Base-by-base conservation (phyloP, 495 filamentous ascomycete genomes). In the Lophiostoma macrostomum region DNA sequence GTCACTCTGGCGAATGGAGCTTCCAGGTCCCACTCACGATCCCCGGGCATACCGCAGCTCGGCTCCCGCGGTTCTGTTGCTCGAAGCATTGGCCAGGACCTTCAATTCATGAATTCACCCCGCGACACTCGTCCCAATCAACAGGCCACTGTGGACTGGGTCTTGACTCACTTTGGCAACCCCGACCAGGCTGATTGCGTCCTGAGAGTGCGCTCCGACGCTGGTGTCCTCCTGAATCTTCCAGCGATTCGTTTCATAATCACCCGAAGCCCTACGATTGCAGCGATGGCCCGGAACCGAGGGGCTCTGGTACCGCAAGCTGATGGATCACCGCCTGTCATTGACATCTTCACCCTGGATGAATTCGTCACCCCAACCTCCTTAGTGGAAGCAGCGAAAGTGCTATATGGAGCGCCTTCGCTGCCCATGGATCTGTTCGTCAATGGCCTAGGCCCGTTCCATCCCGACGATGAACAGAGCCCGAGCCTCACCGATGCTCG, bases 341-440 rank as follows among this genome's bases (percentile, higher is more conserved):
- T 68, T n/a, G 47, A 56, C 10, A 32, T 71, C 1, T 36, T 28
- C 12, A 43, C 60, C 16, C 13, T 41, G 5, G 61, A 67, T 30
- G 52, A 40, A n/a, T 60, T 65, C 37, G 28, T 65, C 12, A 56
- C 52, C 10, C 22, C 43, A 4, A 45, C 49, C 10, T 29, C 65
- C 0, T 55, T 71, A 19, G 50, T 46, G 14, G 64, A 68, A 20
- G 61, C 64, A 19, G 18, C 69, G 16, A 68, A 61, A 42, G 53
- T 58, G 22, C 56, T 71, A 4, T 71, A 71, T 32, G 69, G 66
- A 18, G 56, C 51, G 14, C 50, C 61, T n/a, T 49, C 69, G 24
- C 27, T 51, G 28, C 14, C 59, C 23, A 13, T 57, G 7, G 35
- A 61, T 4, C 28, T 44, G 1, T 57, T 65, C 24, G 39, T 50